Conservation (phyloP, 2,329 filamentous ascomycete species). For the Tolypocladium tropicale region DNA sequence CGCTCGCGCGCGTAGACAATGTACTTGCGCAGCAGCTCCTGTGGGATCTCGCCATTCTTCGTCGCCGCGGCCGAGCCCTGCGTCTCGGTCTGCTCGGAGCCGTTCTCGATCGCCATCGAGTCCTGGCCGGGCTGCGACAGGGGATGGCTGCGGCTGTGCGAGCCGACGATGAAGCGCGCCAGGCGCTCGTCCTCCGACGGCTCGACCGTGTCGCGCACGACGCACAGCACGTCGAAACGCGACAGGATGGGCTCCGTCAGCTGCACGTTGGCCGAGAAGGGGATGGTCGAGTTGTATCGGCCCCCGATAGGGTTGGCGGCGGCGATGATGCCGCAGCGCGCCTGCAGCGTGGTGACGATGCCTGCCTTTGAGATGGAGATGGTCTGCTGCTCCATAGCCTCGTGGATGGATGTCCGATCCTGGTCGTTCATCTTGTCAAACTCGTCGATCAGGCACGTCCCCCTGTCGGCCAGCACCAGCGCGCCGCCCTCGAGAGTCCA, state of each 20-base stretch:
- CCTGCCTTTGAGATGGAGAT: constrained; percentile 98
- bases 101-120: constrained; percentile 54
- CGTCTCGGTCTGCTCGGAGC: constrained; percentile 32
- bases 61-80: constrained; percentile 14
- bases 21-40: constrained; percentile 88
- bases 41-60: constrained; percentile 63
- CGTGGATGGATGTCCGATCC: constrained; percentile 94
- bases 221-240: constrained; percentile 94
- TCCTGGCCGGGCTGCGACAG: constrained; percentile 37
- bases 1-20: constrained; percentile 90
- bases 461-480: constrained; percentile 86
- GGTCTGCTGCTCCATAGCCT: constrained; percentile 99
- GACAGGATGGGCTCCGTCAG: constrained; percentile 95
- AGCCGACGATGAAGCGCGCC: constrained; percentile 89
- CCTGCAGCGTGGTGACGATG: constrained; percentile 94
- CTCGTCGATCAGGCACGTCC: constrained; percentile 93
- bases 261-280: constrained; percentile 93
- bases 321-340: constrained; percentile 90
- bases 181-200: constrained; percentile 86
- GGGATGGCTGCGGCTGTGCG: constrained; percentile 83
- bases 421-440: constrained; percentile 99
- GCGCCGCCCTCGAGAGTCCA: constrained; percentile 97
- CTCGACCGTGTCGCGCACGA: constrained; percentile 91
- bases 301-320: constrained; percentile 95
- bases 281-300: constrained; percentile 91